Evolutionary conservation across 257 asterid genomes (phyloP).

Genomic region (Prunella vulgaris): DNA sequence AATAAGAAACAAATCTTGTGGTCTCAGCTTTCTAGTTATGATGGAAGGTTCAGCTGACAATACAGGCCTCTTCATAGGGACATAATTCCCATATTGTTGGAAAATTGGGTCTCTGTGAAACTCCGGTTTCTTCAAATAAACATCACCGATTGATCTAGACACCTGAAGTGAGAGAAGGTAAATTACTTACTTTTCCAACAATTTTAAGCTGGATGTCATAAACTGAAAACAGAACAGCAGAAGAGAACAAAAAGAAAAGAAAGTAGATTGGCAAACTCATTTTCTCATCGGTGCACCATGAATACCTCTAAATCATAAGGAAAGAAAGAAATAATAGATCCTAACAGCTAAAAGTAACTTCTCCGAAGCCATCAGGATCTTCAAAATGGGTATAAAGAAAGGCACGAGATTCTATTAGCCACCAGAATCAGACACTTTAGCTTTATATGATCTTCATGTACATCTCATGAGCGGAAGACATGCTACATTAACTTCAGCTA

Average conservation of each 20-base stretch:
- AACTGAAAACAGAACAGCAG: background rate
- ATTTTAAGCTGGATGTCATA: constrained; percentile 2
- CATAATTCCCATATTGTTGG: constrained; percentile 47
- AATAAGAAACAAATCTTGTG: constrained; percentile 74
- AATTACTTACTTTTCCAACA: background rate
- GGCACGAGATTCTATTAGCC: constrained; percentile 28
- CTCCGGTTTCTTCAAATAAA: constrained; percentile 88
- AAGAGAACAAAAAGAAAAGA: background rate
- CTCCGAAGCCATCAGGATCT: constrained; percentile 28
- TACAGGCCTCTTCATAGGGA: constrained; percentile 77
- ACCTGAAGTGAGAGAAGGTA: constrained; percentile 46
- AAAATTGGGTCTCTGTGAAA: constrained; percentile 68
- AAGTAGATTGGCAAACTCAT: constrained; percentile 6
- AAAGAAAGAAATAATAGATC: constrained; percentile 33
- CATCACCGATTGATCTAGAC: constrained; percentile 93
- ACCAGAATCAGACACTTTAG: constrained; percentile 46
- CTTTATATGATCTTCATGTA: constrained; percentile 35
- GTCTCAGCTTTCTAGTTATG: constrained; percentile 63
- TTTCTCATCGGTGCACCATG: constrained; percentile 24
- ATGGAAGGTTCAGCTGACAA: constrained; percentile 91
- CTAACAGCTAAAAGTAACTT: constrained; percentile 34
- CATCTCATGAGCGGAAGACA: constrained; percentile 55
- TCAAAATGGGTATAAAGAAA: constrained; percentile 30
- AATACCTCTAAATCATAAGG: constrained; percentile 38
- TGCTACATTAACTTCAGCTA: constrained; percentile 50